Percentiles rank a stretch among this genome's conserved stretches.
Evolutionary conservation across 306 rosid species (phyloP).

Genomic region (Hippophae tibetana): DNA sequence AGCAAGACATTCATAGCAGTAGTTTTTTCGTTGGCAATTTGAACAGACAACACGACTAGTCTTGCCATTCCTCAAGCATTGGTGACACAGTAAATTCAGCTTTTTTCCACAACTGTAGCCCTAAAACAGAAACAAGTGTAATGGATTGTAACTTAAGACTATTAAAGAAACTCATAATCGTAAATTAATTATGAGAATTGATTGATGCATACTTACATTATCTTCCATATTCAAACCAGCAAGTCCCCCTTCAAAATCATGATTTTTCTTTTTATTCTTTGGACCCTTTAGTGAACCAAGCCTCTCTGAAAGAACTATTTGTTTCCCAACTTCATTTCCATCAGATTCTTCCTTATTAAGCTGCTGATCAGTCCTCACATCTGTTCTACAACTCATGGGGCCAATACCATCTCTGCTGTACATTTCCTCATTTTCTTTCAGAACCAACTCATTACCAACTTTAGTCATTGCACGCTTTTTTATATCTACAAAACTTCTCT

Average conservation of each 20-base stretch:
- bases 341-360: not conserved
- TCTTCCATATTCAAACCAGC: not conserved
- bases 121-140: conserved; percentile 26
- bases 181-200: conserved; percentile 7
- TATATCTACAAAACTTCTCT: conserved; percentile 9
- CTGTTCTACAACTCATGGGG: not conserved
- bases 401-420: not conserved
- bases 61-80: conserved; percentile 37
- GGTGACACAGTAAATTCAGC: conserved; percentile 46
- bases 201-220: not conserved
- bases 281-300: conserved; percentile 17
- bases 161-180: conserved; percentile 1
- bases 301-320: not conserved
- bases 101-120: conserved; percentile 23
- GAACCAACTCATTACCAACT: not conserved
- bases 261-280: conserved; percentile 8
- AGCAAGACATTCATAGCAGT: conserved; percentile 51
- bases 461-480: conserved; percentile 5
- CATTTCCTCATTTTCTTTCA: not conserved
- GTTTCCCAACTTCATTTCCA: conserved; percentile 9
- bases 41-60: conserved; percentile 32
- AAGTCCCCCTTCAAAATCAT: conserved; percentile 4
- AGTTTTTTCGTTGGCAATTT: conserved; percentile 44
- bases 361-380: not conserved
- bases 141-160: conserved; percentile 1